A percentile compares a stretch with the other conserved stretches of the same genome.
phyloP scores from a whole-genome alignment of 2,329 filamentous ascomycete species.

The Thielaviopsis populi region DNA sequence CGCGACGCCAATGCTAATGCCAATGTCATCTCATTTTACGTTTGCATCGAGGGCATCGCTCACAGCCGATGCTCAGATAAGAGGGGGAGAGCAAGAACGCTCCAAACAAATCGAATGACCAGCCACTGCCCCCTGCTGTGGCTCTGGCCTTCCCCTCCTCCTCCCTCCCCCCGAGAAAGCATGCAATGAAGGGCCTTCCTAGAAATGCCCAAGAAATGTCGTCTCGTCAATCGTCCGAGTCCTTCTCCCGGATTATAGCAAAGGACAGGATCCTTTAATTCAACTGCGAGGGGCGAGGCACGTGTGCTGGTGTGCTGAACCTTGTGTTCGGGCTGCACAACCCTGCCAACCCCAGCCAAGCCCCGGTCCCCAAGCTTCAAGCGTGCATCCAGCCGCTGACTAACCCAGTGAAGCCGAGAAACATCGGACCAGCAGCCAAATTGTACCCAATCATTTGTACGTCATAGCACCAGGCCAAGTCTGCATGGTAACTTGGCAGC shows the following conservation, averaged over 20 bases:
- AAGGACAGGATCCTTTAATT: neutral
- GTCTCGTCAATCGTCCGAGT: neutral
- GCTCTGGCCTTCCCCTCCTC: neutral
- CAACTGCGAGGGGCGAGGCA: neutral
- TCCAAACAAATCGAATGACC: too few species aligned
- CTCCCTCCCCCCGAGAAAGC: too few species aligned
- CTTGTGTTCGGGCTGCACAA: too few species aligned
- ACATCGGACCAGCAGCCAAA: neutral
- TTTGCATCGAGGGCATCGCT: neutral
- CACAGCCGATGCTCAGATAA: neutral
- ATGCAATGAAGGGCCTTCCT: neutral
- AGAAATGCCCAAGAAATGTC: neutral
- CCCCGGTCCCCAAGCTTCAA: neutral
- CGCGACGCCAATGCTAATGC: neutral
- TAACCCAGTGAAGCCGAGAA: neutral
- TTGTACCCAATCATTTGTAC: neutral
- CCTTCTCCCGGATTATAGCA: neutral
- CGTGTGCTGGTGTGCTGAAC: neutral
- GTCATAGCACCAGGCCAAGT: slow-evolving; percentile 1
- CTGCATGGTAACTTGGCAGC: neutral
- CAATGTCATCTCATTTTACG: neutral
- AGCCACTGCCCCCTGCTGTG: neutral
- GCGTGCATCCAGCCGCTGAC: neutral
- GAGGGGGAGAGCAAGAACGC: neutral
- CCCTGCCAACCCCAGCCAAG: neutral